Percentiles rank a stretch among this genome's conserved stretches.
Evolutionary conservation across 169 alveolate species (phyloP).

Genomic region (Hepatocystis sp.): DNA sequence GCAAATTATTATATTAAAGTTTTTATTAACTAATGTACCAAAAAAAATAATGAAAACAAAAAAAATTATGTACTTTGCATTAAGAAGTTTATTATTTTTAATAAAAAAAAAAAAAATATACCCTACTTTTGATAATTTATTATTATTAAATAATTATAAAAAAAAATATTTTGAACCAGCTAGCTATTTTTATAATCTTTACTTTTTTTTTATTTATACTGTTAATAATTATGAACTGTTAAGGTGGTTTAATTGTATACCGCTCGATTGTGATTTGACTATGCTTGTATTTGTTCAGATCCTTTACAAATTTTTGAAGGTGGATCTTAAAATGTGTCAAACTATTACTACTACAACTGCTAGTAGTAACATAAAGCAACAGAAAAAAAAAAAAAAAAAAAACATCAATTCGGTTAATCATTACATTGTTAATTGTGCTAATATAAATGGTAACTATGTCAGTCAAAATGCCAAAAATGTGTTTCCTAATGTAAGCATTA

Average conservation of each 20-base stretch:
- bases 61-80: constrained; percentile 14
- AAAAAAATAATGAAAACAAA: constrained; percentile 21
- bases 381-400: no score
- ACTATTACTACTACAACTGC: no score
- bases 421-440: no score
- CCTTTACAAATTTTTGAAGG: constrained; percentile 29
- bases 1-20: constrained; percentile 28
- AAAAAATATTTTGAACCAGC: background rate
- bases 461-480: background rate
- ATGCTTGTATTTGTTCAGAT: constrained; percentile 14
- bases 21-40: constrained; percentile 16
- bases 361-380: no score
- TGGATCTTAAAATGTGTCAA: no score
- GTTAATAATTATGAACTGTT: constrained; percentile 15
- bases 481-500: background rate
- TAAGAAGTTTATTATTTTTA: constrained; percentile 35
- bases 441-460: background rate
- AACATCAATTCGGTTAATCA: no score
- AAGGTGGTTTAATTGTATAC: constrained; percentile 7
- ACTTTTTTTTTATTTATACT: constrained; percentile 36
- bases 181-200: background rate
- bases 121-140: no score
- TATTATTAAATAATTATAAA: no score
- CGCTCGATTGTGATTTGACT: background rate
- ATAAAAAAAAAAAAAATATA: constrained; percentile 29